A percentile compares a stretch with the other conserved stretches of the same genome.
Evolutionary conservation across 2,329 filamentous ascomycete genomes (phyloP).

Genomic region (Colletotrichum cordylinicola): DNA sequence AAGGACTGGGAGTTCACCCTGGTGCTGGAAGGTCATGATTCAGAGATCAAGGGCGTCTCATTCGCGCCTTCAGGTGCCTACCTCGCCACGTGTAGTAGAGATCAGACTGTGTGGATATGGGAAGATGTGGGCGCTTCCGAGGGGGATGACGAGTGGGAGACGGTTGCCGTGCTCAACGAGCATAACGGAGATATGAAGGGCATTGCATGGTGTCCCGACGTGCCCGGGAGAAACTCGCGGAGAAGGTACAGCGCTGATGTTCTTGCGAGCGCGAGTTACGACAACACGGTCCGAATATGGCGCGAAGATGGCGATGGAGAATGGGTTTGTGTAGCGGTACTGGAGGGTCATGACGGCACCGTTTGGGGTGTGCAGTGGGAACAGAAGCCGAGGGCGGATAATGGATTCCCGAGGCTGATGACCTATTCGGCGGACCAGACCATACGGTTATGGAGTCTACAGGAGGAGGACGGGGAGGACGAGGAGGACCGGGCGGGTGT

Average conservation of each 20-base stretch:
- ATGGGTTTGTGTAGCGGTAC: slow-evolving; percentile 86
- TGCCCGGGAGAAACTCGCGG: slow-evolving; percentile 50
- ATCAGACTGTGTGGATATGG: slow-evolving; percentile 99
- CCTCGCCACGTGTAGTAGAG: slow-evolving; percentile 87
- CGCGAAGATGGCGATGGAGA: slow-evolving; percentile 87
- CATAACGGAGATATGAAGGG: slow-evolving; percentile 96
- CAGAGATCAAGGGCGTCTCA: slow-evolving; percentile 83
- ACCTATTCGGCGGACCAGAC: slow-evolving; percentile 87
- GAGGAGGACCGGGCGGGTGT: slow-evolving; percentile 43
- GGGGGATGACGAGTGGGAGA: slow-evolving; percentile 95
- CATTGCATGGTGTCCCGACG: slow-evolving; percentile 87
- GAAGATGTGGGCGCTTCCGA: slow-evolving; percentile 79
- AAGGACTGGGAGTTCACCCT: slow-evolving; percentile 94
- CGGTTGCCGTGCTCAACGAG: slow-evolving; percentile 91
- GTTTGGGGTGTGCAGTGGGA: slow-evolving; percentile 90
- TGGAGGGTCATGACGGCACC: slow-evolving; percentile 83
- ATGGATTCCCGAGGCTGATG: slow-evolving; percentile 67
- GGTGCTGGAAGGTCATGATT: slow-evolving; percentile 93
- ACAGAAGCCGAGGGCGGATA: slow-evolving; percentile 42
- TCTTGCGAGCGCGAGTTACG: slow-evolving; percentile 90
- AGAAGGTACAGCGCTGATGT: slow-evolving; percentile 67
- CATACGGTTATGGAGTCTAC: slow-evolving; percentile 79
- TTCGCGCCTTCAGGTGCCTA: slow-evolving; percentile 79
- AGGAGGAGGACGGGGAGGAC: slow-evolving; percentile 55
- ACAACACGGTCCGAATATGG: slow-evolving; percentile 89